Evolutionary conservation across 2,329 filamentous ascomycete species (phyloP).

Genomic region (Arthroderma uncinatum): DNA sequence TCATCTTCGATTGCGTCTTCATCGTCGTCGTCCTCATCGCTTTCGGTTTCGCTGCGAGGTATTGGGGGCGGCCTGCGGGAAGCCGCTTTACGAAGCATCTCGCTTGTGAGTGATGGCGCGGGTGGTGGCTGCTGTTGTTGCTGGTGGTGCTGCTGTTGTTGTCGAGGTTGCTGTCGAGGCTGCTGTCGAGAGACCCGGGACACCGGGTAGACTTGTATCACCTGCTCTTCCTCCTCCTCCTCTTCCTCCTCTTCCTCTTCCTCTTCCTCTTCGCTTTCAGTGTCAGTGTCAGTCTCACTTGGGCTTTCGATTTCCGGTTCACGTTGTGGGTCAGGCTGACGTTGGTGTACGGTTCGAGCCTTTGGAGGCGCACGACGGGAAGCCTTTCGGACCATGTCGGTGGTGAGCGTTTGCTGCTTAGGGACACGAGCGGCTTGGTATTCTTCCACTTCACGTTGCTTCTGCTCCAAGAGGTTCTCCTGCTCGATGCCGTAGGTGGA

Average conservation of each 20-base stretch:
- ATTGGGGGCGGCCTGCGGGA: background rate
- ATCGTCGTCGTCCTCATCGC: conserved; percentile 27
- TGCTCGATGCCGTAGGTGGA: conserved; percentile 24
- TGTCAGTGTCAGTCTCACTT: conserved; percentile 1
- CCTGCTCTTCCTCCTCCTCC: background rate
- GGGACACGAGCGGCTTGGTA: conserved; percentile 29
- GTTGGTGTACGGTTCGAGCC: background rate
- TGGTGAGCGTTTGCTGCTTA: background rate
- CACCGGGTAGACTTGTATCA: background rate
- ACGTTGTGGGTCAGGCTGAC: background rate
- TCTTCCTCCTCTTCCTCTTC: background rate
- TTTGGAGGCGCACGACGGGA: background rate
- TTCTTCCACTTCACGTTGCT: conserved; percentile 28
- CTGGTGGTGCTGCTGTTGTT: background rate
- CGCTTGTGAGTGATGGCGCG: background rate
- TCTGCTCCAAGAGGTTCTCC: conserved; percentile 25
- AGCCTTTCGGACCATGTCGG: conserved; percentile 11
- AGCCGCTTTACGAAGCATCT: conserved; percentile 1
- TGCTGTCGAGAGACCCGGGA: background rate
- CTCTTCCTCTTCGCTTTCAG: background rate
- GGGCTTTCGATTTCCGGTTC: background rate
- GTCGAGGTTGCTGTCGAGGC: background rate
- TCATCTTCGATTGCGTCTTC: conserved; percentile 34
- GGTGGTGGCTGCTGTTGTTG: background rate
- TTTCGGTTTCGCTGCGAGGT: background rate